Conservation (phyloP, 345 rosid species). For the Dimocarpus longan region DNA sequence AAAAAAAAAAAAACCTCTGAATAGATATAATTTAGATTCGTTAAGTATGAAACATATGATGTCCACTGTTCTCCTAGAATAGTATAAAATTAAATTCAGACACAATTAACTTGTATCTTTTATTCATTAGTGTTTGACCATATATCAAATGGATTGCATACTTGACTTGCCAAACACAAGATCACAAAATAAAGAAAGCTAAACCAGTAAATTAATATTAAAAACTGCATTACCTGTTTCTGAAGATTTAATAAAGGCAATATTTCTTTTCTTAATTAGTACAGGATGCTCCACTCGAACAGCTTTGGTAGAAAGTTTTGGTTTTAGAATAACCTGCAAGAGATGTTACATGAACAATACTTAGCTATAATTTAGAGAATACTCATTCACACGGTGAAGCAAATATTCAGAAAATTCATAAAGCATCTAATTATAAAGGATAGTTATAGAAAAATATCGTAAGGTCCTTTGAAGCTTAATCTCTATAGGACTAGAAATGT, state of each 20-base stretch:
- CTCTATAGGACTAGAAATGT: not conserved
- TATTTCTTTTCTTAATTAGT: slow-evolving; percentile 79
- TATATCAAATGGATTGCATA: not conserved
- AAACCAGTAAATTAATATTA: not conserved
- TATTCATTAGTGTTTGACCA: not conserved
- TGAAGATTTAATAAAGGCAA: slow-evolving; percentile 85
- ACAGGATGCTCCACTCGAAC: slow-evolving; percentile 97
- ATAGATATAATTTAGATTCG: too few species aligned
- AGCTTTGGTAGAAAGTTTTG: slow-evolving; percentile 94
- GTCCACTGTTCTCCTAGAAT: not conserved
- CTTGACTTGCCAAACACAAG: not conserved
- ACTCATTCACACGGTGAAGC: not conserved
- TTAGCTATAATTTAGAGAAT: not conserved
- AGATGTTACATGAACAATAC: slow-evolving; percentile 5
- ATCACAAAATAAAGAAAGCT: not conserved
- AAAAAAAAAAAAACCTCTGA: too few species aligned
- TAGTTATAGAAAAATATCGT: not conserved
- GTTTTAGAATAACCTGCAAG: slow-evolving; percentile 86
- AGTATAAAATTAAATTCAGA: not conserved
- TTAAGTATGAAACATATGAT: not conserved
- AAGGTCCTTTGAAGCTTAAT: not conserved
- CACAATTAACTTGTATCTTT: not conserved
- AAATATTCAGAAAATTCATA: not conserved
- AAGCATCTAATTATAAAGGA: not conserved
- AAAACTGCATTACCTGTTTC: slow-evolving; percentile 64